phyloP scores from a whole-genome alignment of 345 rosid genomes.

The Sisymbrium irio region DNA sequence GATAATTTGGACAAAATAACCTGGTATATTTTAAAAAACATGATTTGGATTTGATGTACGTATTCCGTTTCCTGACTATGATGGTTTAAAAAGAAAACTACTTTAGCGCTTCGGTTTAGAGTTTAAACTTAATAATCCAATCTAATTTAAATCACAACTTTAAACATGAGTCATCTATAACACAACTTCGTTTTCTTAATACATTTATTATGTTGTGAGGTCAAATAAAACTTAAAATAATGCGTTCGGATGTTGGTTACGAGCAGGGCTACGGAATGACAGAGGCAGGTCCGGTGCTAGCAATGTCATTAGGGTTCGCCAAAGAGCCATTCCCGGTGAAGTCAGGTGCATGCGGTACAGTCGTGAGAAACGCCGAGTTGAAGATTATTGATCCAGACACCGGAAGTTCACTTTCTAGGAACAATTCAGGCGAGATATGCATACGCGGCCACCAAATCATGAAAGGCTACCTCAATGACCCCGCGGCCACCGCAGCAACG shows the following conservation, averaged over 20 bases:
- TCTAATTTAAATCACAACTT: too few relatives aligned
- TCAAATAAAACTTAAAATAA: background rate
- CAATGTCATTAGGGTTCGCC: slow-evolving; percentile 76
- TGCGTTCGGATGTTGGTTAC: background rate
- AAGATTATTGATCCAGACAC: slow-evolving; percentile 57
- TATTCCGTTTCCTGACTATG: too few relatives aligned
- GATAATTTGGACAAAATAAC: too few relatives aligned
- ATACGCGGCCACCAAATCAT: slow-evolving; percentile 78
- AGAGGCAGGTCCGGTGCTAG: slow-evolving; percentile 78
- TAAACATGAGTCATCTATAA: too few relatives aligned
- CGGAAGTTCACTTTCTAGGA: slow-evolving; percentile 47
- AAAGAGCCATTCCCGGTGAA: slow-evolving; percentile 66
- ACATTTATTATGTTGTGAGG: background rate
- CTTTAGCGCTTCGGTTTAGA: too few relatives aligned
- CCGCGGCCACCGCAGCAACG: slow-evolving; percentile 39
- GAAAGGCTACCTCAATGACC: slow-evolving; percentile 64
- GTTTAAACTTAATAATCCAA: too few relatives aligned
- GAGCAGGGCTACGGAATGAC: slow-evolving; percentile 96
- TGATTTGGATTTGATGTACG: too few relatives aligned
- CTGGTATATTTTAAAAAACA: too few relatives aligned
- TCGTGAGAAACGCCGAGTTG: slow-evolving; percentile 63
- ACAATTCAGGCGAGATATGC: slow-evolving; percentile 81
- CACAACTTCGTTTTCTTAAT: too few relatives aligned
- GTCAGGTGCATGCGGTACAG: slow-evolving; percentile 84
- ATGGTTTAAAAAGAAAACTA: too few relatives aligned